Evolutionary conservation across 2,329 filamentous ascomycete species (phyloP), one percentile per base, ranked within the genome.

Genomic region (Ophiobolus disseminans): DNA sequence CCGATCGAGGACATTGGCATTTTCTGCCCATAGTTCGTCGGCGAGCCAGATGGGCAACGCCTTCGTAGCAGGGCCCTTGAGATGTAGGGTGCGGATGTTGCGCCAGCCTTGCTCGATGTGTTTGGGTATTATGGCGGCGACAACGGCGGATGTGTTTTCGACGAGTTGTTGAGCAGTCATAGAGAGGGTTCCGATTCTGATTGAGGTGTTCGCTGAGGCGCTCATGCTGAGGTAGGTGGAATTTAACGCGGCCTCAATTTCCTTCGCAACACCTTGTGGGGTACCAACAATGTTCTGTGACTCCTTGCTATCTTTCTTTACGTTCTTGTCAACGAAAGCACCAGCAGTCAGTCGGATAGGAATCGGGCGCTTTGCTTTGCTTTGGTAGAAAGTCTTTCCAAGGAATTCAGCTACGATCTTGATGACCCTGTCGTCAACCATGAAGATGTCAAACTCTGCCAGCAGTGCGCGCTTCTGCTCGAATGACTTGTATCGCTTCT

Each of bases 11-110:
- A 96, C 85, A 66, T 90, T 86, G 53, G 85, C 82, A 51, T 87
- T 84, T 58, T 94, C 89, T 13, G 87, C 75, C 91, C 94, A 99
- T 57, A 99, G 80, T 80, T 97, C 91, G 61, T 91, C 88, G 4
- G 93, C 89, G 69, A 96, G 78, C 90, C 91, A 99, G 69, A 99
- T 86, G n/a, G 94, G 94, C 66, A 99, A 81, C 7, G 93, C 89
- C 53, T 87, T 88, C 4, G 93, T 96, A 68, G 90, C 86, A 21
- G 90, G 88, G 3, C 91, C 90, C 82, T 97, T 99, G 79, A 99
- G 82, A 74, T 96, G 91, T 53, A 99, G 78, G 55, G 85, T 84
- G 73, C 87, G 87, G 56, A 97, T 82, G 72, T 93, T 94, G 66
- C 84, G 85, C 91, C 92, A 97, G 66, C 91, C 87, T 72, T 93